Base-by-base conservation (phyloP, 176 grass and related monocot genomes). In the Zea mays region DNA sequence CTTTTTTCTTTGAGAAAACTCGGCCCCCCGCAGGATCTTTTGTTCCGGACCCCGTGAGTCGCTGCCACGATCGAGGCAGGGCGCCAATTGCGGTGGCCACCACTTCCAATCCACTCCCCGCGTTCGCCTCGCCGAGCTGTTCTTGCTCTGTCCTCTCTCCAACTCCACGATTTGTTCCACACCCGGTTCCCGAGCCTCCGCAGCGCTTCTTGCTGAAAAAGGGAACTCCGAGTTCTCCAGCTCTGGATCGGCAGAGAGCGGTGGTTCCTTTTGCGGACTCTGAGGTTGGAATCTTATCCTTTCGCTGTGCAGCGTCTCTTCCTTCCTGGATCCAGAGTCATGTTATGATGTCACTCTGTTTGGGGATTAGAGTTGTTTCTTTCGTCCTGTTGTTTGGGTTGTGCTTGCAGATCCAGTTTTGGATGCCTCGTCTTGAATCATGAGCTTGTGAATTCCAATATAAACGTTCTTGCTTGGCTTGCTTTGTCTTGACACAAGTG, bases 41-140 rank as follows among this genome's bases (percentile, higher is more conserved):
- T 51, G 67, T 35, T 74, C 47, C 16, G n/a, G 51, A 42, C 13
- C 11, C 67, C 38, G 74, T 74, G 68, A 82, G 79, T 83, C 47
- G 87, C 45, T 74, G 73, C 82, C 88, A 86, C 83, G 83, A 79
- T 86, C 71, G 56, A 38, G 21, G 11, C 45, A 35, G 2, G 67
- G 52, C 44, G 65, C 49, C 61, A 71, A 59, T 82, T 58, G 72
- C 76, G 77, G 77, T 81, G 62, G 56, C 67, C 79, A 65, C 83
- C 73, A 75, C 70, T 65, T 83, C 52, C 55, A 75, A 88, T 71
- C 86, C 81, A 84, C 81, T 75, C 56, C 50, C 69, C 81, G 76
- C 76, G 64, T 76, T 84, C 65, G 76, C 55, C 14, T 72, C 39
- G 66, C 54, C 45, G 74, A 79, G 69, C 64, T 78, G 69, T 68